A percentile compares a stretch with the other conserved stretches of the same genome.
These are phyloP conservation scores for Euphorbia pulcherrima DNA, from an alignment of 345 rosid species.

Conservation along the genomic window DNA sequence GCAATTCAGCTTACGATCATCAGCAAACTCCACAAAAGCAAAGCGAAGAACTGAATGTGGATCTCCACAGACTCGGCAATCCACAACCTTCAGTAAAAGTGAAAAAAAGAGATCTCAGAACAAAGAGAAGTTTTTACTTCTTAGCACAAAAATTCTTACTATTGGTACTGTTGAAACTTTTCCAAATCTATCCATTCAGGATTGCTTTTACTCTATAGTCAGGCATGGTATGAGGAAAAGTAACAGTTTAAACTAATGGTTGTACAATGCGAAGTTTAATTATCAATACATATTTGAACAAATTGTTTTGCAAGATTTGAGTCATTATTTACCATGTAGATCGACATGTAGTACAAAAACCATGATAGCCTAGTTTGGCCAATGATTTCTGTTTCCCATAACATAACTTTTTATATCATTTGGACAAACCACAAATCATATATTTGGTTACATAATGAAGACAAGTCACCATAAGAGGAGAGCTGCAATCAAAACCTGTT, in stretches of 20 bases:
- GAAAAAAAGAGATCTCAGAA: neutral
- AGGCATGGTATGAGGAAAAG: neutral
- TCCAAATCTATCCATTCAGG: neutral
- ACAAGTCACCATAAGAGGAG: too few relatives aligned
- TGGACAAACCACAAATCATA: too few relatives aligned
- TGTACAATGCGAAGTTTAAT: neutral
- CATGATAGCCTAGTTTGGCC: neutral
- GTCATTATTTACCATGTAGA: neutral
- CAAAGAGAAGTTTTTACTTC: neutral
- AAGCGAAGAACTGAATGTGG: constrained; percentile 92
- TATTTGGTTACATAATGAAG: too few relatives aligned
- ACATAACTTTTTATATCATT: neutral
- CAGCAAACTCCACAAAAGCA: constrained; percentile 88
- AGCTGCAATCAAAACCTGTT: too few relatives aligned
- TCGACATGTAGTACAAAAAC: neutral
- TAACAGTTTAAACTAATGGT: neutral
- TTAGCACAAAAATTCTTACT: neutral
- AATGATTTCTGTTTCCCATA: neutral
- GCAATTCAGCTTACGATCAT: constrained; percentile 61
- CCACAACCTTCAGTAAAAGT: constrained; percentile 63
- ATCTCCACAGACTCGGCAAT: constrained; percentile 92
- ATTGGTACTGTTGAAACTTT: neutral
- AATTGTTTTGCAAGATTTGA: neutral
- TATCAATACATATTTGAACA: neutral
- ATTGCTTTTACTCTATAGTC: neutral